Evolutionary conservation across 371 early-diverging fungal species (phyloP), one percentile per base, ranked within the genome.

Genomic region (Circinella minor): DNA sequence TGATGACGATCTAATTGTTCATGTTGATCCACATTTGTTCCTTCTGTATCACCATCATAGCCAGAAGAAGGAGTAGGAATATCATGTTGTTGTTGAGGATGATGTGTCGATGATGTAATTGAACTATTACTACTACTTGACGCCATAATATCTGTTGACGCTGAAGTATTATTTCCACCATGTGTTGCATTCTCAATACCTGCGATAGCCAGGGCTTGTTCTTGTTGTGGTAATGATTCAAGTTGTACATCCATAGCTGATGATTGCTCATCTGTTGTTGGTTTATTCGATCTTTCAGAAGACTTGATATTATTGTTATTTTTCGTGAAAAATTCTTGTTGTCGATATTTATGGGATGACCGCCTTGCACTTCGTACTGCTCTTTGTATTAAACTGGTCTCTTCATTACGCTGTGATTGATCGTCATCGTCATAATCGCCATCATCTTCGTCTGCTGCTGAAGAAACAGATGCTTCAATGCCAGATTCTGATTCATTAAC

Each of bases 11-110:
- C 20, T 9, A 64, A 34, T 15, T 64, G 64, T 17, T 64, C 36
- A 8, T 20, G 64, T 17, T 49, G 48, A 60, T 67, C 68, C 36
- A n/a, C 34, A 5, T 15, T 39, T 13, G 61, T 39, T 59, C 66
- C 72, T 54, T 73, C 69, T 14, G 69, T 66, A 48, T 69, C 69
- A 10, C 69, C 73, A 17, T 69, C 69, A 55, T 69, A 73, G 4
- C 69, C 69, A n/a, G 69, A 73, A 66, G 69, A 69, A 27, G 69
- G 69, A 15, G 69, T 69, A 1, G 73, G 73, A 8, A 75, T 69
- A 59, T 69, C 70, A 14, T 34, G 38, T 49, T 51, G 15, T 62
- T 55, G 14, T 55, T 51, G 62, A 10, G 18, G 51, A 8, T 49
- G 13, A 14, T 39, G 18, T 55, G 54, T 17, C 34, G 55, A 54